Evolutionary conservation across 148 eudicot genomes (phyloP).

Genomic region (Amaranthus hypochondriacus): DNA sequence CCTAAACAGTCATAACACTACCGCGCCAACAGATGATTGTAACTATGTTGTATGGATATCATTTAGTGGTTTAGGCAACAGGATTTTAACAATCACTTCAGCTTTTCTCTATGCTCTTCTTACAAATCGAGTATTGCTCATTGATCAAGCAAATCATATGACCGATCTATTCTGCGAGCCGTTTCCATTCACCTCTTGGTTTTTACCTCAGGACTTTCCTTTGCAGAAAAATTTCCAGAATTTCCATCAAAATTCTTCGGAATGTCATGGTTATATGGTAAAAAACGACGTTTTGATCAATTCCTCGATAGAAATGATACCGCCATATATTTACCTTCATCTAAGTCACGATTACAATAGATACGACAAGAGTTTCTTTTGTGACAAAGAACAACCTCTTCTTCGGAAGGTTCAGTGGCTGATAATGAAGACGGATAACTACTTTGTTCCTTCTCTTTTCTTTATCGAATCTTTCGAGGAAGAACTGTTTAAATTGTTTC

Average conservation of each 20-base stretch:
- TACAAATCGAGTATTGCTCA: conserved; percentile 71
- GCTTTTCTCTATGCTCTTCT: conserved; percentile 87
- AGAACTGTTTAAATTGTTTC: conserved; percentile 60
- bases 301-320: conserved; percentile 25
- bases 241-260: conserved; percentile 46
- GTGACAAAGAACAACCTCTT: conserved; percentile 63
- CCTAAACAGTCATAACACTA: conserved; percentile 22
- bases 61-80: conserved; percentile 88
- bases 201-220: conserved; percentile 80
- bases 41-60: conserved; percentile 88
- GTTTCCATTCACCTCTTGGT: conserved; percentile 77
- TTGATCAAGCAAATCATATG: conserved; percentile 75
- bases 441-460: conserved; percentile 81
- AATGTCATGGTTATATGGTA: conserved; percentile 63
- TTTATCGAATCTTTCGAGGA: conserved; percentile 72
- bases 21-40: conserved; percentile 44
- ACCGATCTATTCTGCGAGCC: conserved; percentile 92
- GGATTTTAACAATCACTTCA: conserved; percentile 71
- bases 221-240: conserved; percentile 36
- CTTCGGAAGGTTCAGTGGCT: conserved; percentile 69
- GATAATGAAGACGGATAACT: conserved; percentile 76
- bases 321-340: conserved; percentile 68
- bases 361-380: conserved; percentile 87
- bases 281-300: conserved; percentile 34
- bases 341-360: conserved; percentile 74